Evolutionary conservation across 2,329 filamentous ascomycete species (phyloP).

Genomic region (Fusarium multiceps): DNA sequence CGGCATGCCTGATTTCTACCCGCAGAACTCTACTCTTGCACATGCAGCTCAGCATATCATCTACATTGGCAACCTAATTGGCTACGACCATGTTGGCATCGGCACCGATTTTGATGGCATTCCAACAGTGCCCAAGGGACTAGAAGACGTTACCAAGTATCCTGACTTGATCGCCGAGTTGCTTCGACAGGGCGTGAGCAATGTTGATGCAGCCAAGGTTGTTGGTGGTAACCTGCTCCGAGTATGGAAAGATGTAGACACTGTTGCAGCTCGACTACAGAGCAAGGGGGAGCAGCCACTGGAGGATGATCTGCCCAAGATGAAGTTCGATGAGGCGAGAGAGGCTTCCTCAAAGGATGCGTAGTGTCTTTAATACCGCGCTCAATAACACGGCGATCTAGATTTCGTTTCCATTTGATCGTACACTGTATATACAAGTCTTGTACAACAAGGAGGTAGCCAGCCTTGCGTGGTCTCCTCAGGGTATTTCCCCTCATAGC

Average conservation of each 20-base stretch:
- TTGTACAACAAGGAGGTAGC: slow-evolving; percentile 44
- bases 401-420: slow-evolving; percentile 38
- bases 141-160: slow-evolving; percentile 88
- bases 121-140: slow-evolving; percentile 70
- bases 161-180: slow-evolving; percentile 82
- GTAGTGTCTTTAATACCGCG: slow-evolving; percentile 8
- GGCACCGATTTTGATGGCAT: slow-evolving; percentile 93
- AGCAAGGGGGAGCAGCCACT: slow-evolving; percentile 62
- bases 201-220: slow-evolving; percentile 78
- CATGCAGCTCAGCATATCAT: slow-evolving; percentile 85
- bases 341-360: slow-evolving; percentile 1
- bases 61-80: slow-evolving; percentile 84
- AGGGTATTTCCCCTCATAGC: slow-evolving; percentile 1
- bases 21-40: slow-evolving; percentile 75
- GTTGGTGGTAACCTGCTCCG: slow-evolving; percentile 84
- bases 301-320: slow-evolving; percentile 60
- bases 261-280: slow-evolving; percentile 75
- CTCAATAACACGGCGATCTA: slow-evolving; percentile 11
- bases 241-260: slow-evolving; percentile 85
- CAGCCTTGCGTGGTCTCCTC: slow-evolving; percentile 6
- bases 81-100: slow-evolving; percentile 87
- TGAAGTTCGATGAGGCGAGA: slow-evolving; percentile 24
- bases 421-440: slow-evolving; percentile 49
- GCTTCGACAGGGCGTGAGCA: slow-evolving; percentile 77
- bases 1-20: slow-evolving; percentile 75